A percentile compares a stretch with the other conserved stretches of the same genome.
Conservation (phyloP, 345 rosid species). For the Viola odorata region DNA sequence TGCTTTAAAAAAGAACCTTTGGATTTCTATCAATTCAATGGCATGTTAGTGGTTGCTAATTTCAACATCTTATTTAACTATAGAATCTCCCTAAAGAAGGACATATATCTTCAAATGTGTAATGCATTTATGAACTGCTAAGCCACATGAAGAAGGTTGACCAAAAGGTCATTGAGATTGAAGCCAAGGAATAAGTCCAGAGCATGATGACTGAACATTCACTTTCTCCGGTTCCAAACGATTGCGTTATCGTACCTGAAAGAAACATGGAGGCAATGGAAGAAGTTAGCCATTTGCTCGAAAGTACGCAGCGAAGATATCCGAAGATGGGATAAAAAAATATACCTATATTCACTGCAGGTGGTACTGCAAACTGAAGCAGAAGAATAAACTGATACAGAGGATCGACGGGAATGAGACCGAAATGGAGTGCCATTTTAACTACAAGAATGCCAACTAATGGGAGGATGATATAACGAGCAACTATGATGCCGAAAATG, state of each 20-base stretch:
- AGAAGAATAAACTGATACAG: conserved; percentile 58
- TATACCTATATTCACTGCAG: conserved; percentile 50
- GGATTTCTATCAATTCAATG: neutral
- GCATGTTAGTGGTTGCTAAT: neutral
- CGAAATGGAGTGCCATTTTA: conserved; percentile 36
- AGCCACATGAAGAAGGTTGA: conserved; percentile 68
- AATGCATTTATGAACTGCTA: conserved; percentile 23
- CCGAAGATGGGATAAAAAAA: neutral
- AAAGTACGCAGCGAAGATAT: neutral
- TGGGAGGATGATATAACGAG: conserved; percentile 52
- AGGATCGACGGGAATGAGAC: conserved; percentile 49
- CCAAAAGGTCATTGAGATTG: conserved; percentile 61
- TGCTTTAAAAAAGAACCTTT: neutral
- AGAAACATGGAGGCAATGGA: neutral
- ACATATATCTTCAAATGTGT: neutral
- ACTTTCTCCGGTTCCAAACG: conserved; percentile 55
- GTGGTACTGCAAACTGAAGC: conserved; percentile 67
- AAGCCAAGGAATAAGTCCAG: conserved; percentile 58
- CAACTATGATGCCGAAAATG: conserved; percentile 38
- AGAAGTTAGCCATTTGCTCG: neutral
- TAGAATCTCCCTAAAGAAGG: too few relatives aligned
- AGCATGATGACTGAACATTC: conserved; percentile 68
- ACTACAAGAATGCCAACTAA: conserved; percentile 46
- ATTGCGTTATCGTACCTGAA: conserved; percentile 61
- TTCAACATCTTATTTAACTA: neutral